phyloP scores from a whole-genome alignment of 371 early-diverging fungal species.

The Capillidium rhysosporum region DNA sequence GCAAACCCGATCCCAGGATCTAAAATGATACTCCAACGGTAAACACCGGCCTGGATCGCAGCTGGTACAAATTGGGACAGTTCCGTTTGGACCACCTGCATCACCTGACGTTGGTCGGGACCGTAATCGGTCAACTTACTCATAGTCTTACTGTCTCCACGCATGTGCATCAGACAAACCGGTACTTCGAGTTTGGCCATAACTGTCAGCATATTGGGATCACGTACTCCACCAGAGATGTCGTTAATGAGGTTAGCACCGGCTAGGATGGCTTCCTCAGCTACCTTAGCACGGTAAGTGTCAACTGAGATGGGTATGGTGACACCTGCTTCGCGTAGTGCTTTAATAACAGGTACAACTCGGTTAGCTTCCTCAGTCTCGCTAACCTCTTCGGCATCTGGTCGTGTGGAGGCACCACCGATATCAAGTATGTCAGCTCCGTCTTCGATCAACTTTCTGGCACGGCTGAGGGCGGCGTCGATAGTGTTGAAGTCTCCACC shows the following conservation, averaged over 20 bases:
- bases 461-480: slow-evolving; percentile 46
- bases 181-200: slow-evolving; percentile 67
- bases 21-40: slow-evolving; percentile 86
- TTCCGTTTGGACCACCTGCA: slow-evolving; percentile 44
- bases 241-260: slow-evolving; percentile 90
- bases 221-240: slow-evolving; percentile 73
- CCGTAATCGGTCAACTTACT: slow-evolving; percentile 46
- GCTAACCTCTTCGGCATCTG: slow-evolving; percentile 53
- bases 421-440: slow-evolving; percentile 91
- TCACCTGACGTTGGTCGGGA: slow-evolving; percentile 27
- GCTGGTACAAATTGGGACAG: slow-evolving; percentile 37
- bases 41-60: slow-evolving; percentile 59
- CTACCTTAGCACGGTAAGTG: slow-evolving; percentile 73
- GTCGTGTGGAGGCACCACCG: slow-evolving; percentile 91
- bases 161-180: slow-evolving; percentile 93
- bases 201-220: slow-evolving; percentile 54
- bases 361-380: slow-evolving; percentile 61
- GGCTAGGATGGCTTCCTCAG: slow-evolving; percentile 55
- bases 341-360: slow-evolving; percentile 71
- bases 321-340: slow-evolving; percentile 39
- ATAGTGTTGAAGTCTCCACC: slow-evolving; percentile 51
- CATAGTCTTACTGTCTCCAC: slow-evolving; percentile 87
- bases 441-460: slow-evolving; percentile 41
- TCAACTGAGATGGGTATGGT: slow-evolving; percentile 73
- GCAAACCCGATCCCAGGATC: slow-evolving; percentile 97